phyloP scores from a whole-genome alignment of 345 rosid species.

The Lepidium africanum region DNA sequence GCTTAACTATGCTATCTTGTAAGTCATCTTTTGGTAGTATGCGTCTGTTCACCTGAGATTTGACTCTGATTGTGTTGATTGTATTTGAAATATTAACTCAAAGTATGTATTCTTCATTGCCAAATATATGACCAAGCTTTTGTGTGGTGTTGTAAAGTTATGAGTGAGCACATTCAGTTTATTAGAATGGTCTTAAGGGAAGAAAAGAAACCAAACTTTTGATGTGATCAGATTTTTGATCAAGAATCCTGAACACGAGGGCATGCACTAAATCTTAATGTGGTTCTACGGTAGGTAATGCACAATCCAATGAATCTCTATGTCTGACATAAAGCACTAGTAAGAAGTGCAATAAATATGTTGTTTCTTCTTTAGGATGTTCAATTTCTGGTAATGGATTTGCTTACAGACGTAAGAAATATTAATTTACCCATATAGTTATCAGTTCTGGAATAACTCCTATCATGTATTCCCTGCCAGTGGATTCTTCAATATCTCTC shows the following conservation, averaged over 20 bases:
- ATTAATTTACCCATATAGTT: neutral
- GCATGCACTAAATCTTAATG: neutral
- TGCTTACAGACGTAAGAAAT: conserved; percentile 1
- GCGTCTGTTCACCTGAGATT: neutral
- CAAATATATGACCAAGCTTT: neutral
- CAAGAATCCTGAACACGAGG: neutral
- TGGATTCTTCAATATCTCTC: neutral
- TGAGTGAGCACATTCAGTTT: neutral
- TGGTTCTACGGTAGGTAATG: neutral
- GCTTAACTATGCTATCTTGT: neutral
- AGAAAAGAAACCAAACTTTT: neutral
- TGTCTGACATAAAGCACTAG: neutral
- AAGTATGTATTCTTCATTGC: neutral
- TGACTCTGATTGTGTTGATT: conserved; percentile 3
- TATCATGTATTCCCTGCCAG: conserved; percentile 28
- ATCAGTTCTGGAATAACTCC: conserved; percentile 10
- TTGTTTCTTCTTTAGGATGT: conserved; percentile 15
- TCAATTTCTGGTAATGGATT: conserved; percentile 5
- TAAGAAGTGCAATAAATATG: neutral
- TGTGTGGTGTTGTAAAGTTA: neutral
- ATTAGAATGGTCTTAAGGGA: neutral
- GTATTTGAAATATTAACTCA: neutral
- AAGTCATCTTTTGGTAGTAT: conserved; percentile 1
- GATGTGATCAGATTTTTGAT: neutral
- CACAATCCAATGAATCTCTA: neutral